These are phyloP conservation scores for Abelmoschus esculentus DNA, from an alignment of 345 rosid genomes.

Conservation along the genomic window DNA sequence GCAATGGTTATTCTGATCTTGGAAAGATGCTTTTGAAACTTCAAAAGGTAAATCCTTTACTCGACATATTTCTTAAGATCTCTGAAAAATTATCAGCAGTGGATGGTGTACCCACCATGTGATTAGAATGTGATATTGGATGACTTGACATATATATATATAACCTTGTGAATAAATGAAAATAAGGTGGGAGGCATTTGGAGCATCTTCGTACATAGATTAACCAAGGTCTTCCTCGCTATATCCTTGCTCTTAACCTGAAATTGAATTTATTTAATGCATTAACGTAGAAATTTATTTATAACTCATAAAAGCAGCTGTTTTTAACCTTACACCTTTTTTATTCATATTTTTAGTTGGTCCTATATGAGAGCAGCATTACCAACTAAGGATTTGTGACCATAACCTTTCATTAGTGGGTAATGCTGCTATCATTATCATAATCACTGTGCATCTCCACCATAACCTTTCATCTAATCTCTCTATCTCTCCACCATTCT, in stretches of 20 bases:
- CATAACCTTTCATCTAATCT: background rate
- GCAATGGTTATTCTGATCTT: slow-evolving; percentile 70
- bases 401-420: background rate
- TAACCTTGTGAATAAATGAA: background rate
- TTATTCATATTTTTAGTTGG: background rate
- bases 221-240: background rate
- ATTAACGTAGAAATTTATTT: background rate
- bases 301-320: background rate
- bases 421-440: background rate
- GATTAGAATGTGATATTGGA: background rate
- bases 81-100: background rate
- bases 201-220: background rate
- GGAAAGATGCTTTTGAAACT: slow-evolving; percentile 91
- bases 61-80: background rate
- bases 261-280: background rate
- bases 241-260: background rate
- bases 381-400: too few relatives aligned
- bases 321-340: background rate
- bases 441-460: background rate
- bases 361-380: background rate
- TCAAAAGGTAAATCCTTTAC: slow-evolving; percentile 48
- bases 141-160: background rate
- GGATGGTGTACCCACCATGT: background rate
- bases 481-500: background rate
- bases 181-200: background rate